Evolutionary conservation across 345 rosid species (phyloP), one percentile per base, ranked within the genome.

Genomic region (Kernera saxatilis): DNA sequence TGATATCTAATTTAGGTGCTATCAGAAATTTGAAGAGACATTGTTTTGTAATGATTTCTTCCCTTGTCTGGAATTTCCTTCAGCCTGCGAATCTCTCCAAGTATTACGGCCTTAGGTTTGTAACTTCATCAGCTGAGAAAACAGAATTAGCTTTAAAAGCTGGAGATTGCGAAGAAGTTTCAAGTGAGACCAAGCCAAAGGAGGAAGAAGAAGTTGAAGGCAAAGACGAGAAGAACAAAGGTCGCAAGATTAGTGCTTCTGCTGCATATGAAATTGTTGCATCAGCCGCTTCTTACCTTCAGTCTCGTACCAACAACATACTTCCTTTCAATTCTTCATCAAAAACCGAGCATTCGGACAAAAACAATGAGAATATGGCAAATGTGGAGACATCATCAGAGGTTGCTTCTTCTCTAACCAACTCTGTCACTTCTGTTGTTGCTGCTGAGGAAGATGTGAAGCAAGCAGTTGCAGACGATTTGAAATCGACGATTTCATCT

Each of bases 401-500:
- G 26, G 77, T 76, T 79, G 87, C 83, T 55, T 86, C 93, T 48
- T 71, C 89, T 67, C 72, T 96, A 23, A 88, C 96, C 1, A 89
- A 91, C 76, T 86, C 96, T 21, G 88, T 91, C 55, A 91, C 98
- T 12, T 89, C 97, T 14, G 96, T 87, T 69, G 96, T 94, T 78
- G 96, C 97, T 63, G 97, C 96, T 26, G 87, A 91, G 71, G 99
- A 94, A 79, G 95, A 94, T 65, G 92, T 91, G 70, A 94, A 89
- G 76, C 99, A 94, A 77, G 97, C 95, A 14, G 95, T 94, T 72
- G 99, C 97, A 11, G 95, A 94, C 75, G 96, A 84, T 79, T 68
- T 94, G 70, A 89, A 82, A 52, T 91, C 97, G 2, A 77, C 85
- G 1, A 66, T 27, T 55, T 91, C 90, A n/a, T 89, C 97, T 6